phyloP scores from a whole-genome alignment of 345 rosid genomes.

The Anastatica hierochuntica region DNA sequence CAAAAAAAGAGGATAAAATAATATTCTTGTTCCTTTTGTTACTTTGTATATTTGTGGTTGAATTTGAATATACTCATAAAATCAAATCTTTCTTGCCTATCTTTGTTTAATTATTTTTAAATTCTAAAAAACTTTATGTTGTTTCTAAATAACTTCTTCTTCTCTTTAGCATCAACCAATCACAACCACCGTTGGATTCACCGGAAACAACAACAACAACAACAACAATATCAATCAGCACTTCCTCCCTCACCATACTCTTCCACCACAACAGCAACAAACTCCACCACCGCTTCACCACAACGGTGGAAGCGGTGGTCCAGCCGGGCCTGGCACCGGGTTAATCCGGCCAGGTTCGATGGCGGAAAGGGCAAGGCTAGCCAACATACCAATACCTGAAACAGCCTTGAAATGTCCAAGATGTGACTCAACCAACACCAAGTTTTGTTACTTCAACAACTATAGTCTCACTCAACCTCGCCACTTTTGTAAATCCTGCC shows the following conservation, averaged over 20 bases:
- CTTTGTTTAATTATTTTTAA: neutral
- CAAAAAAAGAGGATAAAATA: conserved; percentile 18
- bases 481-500: conserved; percentile 79
- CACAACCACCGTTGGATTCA: conserved; percentile 33
- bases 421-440: conserved; percentile 76
- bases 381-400: conserved; percentile 61
- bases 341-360: conserved; percentile 54
- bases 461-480: conserved; percentile 81
- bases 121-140: conserved; percentile 1
- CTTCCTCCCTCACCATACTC: conserved; percentile 21
- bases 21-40: conserved; percentile 31
- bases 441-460: conserved; percentile 82
- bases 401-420: conserved; percentile 62
- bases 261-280: conserved; percentile 26
- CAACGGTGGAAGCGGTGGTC: conserved; percentile 48
- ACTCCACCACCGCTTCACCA: conserved; percentile 19
- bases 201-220: conserved; percentile 26
- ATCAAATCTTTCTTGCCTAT: conserved; percentile 12
- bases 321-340: conserved; percentile 17
- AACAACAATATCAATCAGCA: conserved; percentile 16
- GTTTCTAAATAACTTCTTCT: conserved; percentile 6
- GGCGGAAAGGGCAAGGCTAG: conserved; percentile 67
- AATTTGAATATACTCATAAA: conserved; percentile 31
- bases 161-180: conserved; percentile 26
- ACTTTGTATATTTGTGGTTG: conserved; percentile 27